phyloP scores from a whole-genome alignment of 1,284 basidiomycete species.

The Ustilago cynodontis region DNA sequence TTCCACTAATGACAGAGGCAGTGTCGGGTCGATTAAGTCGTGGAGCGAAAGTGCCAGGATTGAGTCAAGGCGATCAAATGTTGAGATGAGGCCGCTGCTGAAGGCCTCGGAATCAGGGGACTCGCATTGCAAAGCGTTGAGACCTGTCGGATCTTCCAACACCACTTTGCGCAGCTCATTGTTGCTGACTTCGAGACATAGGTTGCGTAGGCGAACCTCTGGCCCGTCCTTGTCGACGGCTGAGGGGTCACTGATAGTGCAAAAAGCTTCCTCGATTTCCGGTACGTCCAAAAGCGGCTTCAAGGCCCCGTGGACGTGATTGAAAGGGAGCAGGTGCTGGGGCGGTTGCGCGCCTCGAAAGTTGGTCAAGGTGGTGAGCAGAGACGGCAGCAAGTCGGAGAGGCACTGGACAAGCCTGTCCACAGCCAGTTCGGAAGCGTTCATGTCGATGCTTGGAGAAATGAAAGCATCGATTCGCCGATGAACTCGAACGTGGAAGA shows the following conservation, averaged over 20 bases:
- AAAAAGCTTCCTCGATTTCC: constrained; percentile 21
- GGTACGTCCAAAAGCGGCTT: constrained; percentile 11
- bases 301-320: constrained; percentile 17
- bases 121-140: constrained; percentile 6
- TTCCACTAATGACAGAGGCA: constrained; percentile 55
- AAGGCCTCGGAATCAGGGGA: not conserved
- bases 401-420: constrained; percentile 27
- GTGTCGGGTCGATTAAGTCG: constrained; percentile 48
- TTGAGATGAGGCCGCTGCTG: constrained; percentile 10
- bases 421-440: constrained; percentile 22
- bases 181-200: constrained; percentile 50
- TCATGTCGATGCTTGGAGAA: constrained; percentile 18
- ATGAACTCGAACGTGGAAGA: not conserved
- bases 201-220: constrained; percentile 32
- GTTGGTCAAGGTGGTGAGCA: constrained; percentile 26
- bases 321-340: constrained; percentile 26
- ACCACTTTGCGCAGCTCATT: constrained; percentile 49
- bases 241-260: constrained; percentile 2
- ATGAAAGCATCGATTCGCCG: not conserved
- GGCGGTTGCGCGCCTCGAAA: constrained; percentile 18
- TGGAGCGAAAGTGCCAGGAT: constrained; percentile 45
- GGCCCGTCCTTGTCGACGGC: constrained; percentile 21
- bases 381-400: constrained; percentile 20
- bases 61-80: constrained; percentile 51
- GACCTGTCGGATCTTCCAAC: constrained; percentile 25